phyloP scores from a whole-genome alignment of 2,329 filamentous ascomycete species.

The Fusarium longipes region DNA sequence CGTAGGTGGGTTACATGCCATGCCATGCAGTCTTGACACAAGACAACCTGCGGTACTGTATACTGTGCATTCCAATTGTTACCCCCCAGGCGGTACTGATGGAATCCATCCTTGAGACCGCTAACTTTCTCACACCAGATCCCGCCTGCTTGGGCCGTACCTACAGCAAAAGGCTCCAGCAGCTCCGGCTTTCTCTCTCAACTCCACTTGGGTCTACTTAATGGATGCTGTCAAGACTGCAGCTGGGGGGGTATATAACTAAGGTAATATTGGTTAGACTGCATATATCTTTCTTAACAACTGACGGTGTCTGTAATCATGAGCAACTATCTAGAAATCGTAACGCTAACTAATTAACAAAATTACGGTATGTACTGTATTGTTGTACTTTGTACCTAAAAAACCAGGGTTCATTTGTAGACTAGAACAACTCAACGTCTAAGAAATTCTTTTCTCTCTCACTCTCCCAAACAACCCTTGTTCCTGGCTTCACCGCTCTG shows the following conservation, averaged over 20 bases:
- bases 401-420: no score
- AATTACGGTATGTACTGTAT: not conserved
- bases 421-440: not conserved
- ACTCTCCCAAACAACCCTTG: slow-evolving; percentile 21
- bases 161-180: slow-evolving; percentile 34
- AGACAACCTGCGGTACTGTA: not conserved
- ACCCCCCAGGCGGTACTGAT: slow-evolving; percentile 10
- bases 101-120: slow-evolving; percentile 28
- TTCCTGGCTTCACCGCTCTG: slow-evolving; percentile 39
- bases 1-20: slow-evolving; percentile 22
- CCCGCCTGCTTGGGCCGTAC: slow-evolving; percentile 46
- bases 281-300: not conserved
- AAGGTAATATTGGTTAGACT: not conserved
- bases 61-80: not conserved
- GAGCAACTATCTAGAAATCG: not conserved
- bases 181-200: slow-evolving; percentile 1
- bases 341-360: not conserved
- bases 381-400: not conserved
- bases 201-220: slow-evolving; percentile 17
- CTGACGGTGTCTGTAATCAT: not conserved
- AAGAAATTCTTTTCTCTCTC: not conserved
- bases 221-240: slow-evolving; percentile 35
- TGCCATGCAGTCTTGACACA: slow-evolving; percentile 5
- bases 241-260: slow-evolving; percentile 12
- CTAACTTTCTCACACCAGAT: slow-evolving; percentile 39